Evolutionary conservation across 768 basidiomycete species (phyloP), one percentile per base, ranked within the genome.

Genomic region (Termitomyces heimii): DNA sequence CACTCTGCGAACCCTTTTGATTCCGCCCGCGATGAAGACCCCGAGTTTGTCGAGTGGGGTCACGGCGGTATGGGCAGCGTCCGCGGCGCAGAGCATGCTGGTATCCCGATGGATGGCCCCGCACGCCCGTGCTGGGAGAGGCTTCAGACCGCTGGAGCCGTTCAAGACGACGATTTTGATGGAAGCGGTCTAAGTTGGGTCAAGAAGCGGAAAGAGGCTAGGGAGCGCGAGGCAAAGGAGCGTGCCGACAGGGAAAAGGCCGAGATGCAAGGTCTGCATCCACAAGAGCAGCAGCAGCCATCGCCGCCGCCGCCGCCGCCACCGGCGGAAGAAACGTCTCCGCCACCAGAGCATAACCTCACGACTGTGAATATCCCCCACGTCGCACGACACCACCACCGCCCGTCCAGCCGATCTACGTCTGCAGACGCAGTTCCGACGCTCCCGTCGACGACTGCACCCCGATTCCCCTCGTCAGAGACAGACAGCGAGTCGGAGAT

Each of bases 41-140:
- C 88, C 32, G 88, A 88, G 66, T 95, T 95, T 63, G 90, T 93
- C 16, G 93, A 95, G 70, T 95, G 93, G 93, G 93, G 93, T 0
- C 90, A 88, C 57, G 89, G 89, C 32, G 89, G 89, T 2, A 87
- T 93, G 86, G 92, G 92, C 28, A 81, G 79, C 35, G 79, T 81
- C 0, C 72, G 71, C 29, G 76, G 75, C 3, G 76, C 72, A 0
- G 44, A 35, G 22, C 62, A 63, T 26, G 65, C 65, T 1, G 65
- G 65, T 9, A 50, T 62, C 9, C 73, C 73, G 43, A 71, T 73
- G 7, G 4, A n/a, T 9, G 39, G 39, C 8, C 39, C 31, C 1
- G 31, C 31, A 1, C 31, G 9, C 7, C 14, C 75, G 72, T 46
- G 71, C 73, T 77, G 71, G 74, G 73, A 68, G 28, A 61, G 71